Base-by-base conservation (phyloP, 306 rosid species). In the Pterocarpus macrocarpus region DNA sequence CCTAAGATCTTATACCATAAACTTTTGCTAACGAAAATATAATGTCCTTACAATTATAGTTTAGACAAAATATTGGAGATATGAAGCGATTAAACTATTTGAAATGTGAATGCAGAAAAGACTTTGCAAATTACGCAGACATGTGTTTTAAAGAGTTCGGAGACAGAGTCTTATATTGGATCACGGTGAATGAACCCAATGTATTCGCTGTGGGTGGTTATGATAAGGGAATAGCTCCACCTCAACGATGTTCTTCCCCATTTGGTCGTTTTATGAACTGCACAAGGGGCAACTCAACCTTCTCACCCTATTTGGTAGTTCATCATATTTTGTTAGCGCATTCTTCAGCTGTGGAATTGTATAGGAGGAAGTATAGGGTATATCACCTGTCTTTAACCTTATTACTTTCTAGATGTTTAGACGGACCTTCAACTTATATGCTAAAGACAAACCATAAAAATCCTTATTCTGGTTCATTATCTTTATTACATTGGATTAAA, bases 81-180 rank as follows among this genome's bases (percentile, higher is more conserved):
- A 22, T 22, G 28, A 22, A 22, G 28, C 28, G 28, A 38, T 22
- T 38, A 61, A 65, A 52, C 53, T 7, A 12, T 69, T 16, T 78
- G 66, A 22, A 3, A 64, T 82, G 58, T 73, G 62, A 77, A 80
- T 85, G 91, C 85, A 92, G 92, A 76, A 80, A 64, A 81, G 97
- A 94, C 85, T 22, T 22, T 22, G 1, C 28, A 22, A 22, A 22
- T 22, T 22, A 22, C 28, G 28, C 28, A 22, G 28, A 92, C 45
- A 87, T 86, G 32, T 94, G 97, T 80, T 94, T 89, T 70, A 76
- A 86, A 80, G 94, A 88, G 65, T 94, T 94, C 15, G 96, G 98
- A 4, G 92, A 94, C 36, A 90, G 89, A 47, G 92, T 94, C 0
- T 15, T 11, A 56, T 76, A 89, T 53, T 94, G 95, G 95, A 80